phyloP scores from a whole-genome alignment of 1,284 basidiomycete genomes.

The Phylloboletellus chloephorus region DNA sequence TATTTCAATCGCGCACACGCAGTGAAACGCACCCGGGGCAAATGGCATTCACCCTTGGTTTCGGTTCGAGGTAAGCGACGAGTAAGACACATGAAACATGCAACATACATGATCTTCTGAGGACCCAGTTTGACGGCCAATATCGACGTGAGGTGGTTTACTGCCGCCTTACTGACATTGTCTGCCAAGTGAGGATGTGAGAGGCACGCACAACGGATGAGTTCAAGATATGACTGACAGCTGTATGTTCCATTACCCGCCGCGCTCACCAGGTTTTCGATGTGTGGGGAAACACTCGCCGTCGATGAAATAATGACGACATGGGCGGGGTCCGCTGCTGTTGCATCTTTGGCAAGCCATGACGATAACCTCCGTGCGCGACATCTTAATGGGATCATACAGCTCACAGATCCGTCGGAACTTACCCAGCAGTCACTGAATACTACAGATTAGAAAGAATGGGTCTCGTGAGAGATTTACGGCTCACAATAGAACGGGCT shows the following conservation, averaged over 20 bases:
- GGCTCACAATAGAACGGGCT: conserved; percentile 70
- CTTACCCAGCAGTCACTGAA: conserved; percentile 63
- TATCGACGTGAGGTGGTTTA: conserved; percentile 76
- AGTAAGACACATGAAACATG: background rate
- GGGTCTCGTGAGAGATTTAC: background rate
- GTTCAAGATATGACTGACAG: conserved; percentile 45
- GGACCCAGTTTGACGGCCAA: conserved; percentile 67
- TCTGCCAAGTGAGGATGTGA: conserved; percentile 39
- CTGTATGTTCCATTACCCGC: conserved; percentile 72
- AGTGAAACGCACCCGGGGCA: conserved; percentile 54
- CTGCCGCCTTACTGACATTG: conserved; percentile 75
- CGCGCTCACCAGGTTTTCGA: conserved; percentile 47
- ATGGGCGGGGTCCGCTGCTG: conserved; percentile 61
- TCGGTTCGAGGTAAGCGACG: conserved; percentile 2
- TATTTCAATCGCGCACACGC: background rate
- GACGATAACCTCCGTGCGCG: conserved; percentile 27
- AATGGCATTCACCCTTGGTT: conserved; percentile 76
- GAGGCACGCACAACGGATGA: background rate
- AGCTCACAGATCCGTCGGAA: background rate
- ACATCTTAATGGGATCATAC: background rate
- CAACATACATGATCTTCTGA: conserved; percentile 56
- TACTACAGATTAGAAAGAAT: conserved; percentile 3
- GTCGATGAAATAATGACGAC: conserved; percentile 82
- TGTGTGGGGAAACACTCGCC: conserved; percentile 55
- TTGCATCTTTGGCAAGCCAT: conserved; percentile 65